phyloP scores from a whole-genome alignment of 2,329 filamentous ascomycete genomes.

The Xylaria sp. region DNA sequence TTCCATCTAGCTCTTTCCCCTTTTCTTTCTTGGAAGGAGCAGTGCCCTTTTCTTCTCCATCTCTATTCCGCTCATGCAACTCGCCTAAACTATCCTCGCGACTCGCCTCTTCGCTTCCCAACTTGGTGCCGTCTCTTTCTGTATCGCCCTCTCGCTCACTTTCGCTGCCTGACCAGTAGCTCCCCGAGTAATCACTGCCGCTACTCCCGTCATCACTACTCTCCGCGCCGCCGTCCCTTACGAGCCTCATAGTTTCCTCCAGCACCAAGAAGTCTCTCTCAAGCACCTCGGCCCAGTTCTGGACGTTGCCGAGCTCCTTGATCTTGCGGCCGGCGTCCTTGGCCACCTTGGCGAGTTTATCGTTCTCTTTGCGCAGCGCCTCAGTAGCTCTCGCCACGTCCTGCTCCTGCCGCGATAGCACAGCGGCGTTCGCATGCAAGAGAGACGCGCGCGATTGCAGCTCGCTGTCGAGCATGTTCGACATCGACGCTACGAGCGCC shows the following conservation, averaged over 20 bases:
- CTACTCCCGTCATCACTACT: constrained; percentile 47
- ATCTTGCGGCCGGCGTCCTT: constrained; percentile 71
- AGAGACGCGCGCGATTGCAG: constrained; percentile 74
- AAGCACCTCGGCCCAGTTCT: constrained; percentile 89
- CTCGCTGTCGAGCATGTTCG: constrained; percentile 75
- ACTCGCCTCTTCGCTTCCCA: constrained; percentile 38
- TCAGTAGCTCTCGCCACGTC: constrained; percentile 71
- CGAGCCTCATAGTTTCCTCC: constrained; percentile 72
- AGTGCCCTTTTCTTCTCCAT: constrained; percentile 30
- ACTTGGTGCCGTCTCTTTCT: constrained; percentile 48
- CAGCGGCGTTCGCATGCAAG: constrained; percentile 75
- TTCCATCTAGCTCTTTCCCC: constrained; percentile 34
- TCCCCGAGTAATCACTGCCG: constrained; percentile 44
- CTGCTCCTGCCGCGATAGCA: constrained; percentile 74
- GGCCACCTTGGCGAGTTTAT: constrained; percentile 72
- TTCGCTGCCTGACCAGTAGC: constrained; percentile 43
- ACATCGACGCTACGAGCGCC: constrained; percentile 71
- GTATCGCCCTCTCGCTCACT: constrained; percentile 54
- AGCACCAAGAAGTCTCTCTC: constrained; percentile 73
- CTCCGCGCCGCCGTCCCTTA: constrained; percentile 50
- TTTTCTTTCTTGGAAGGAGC: constrained; percentile 26
- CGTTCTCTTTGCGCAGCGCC: constrained; percentile 70
- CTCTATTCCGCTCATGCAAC: constrained; percentile 26
- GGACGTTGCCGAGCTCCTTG: constrained; percentile 81
- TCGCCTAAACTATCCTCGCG: constrained; percentile 38